Evolutionary conservation across 495 filamentous ascomycete genomes (phyloP).

Genomic region (Penicillium parvum): DNA sequence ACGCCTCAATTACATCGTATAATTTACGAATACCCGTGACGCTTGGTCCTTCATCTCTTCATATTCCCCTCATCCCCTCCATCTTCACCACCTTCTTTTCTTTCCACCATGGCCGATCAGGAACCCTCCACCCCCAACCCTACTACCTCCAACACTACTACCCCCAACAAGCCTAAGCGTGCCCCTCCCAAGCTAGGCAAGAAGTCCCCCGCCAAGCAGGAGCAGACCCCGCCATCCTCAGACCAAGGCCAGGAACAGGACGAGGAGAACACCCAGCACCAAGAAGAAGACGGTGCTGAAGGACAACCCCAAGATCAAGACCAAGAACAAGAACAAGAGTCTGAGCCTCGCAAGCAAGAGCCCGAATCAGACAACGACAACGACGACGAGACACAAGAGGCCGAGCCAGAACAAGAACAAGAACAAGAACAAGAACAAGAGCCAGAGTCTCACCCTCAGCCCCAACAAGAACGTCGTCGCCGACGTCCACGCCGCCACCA

Average conservation of each 20-base stretch:
- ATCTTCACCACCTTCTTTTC: conserved; percentile 19
- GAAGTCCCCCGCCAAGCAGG: conserved; percentile 32
- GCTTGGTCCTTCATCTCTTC: conserved; percentile 16
- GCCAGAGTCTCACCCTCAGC: conserved; percentile 14
- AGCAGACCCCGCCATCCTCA: conserved; percentile 30
- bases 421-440: conserved; percentile 16
- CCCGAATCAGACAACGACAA: conserved; percentile 13
- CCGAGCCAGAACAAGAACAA: conserved; percentile 13
- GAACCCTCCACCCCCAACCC: conserved; percentile 25
- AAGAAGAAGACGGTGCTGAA: conserved; percentile 14
- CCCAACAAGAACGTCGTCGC: conserved; percentile 21
- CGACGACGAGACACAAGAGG: conserved; percentile 13
- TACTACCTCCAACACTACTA: conserved; percentile 16
- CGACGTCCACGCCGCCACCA: conserved; percentile 25
- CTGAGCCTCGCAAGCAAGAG: too few species aligned
- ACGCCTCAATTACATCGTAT: conserved; percentile 13
- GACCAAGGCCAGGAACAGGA: conserved; percentile 20
- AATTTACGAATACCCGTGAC: background rate
- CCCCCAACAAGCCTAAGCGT: conserved; percentile 28
- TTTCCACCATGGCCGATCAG: conserved; percentile 39
- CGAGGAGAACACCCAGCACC: conserved; percentile 2
- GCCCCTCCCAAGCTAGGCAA: conserved; percentile 33
- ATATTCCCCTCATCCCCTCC: conserved; percentile 21
- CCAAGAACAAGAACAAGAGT: conserved; percentile 8
- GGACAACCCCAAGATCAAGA: conserved; percentile 17